Base-by-base conservation (phyloP, 1,139 yeast species). In the Sugiyamaella japonica region DNA sequence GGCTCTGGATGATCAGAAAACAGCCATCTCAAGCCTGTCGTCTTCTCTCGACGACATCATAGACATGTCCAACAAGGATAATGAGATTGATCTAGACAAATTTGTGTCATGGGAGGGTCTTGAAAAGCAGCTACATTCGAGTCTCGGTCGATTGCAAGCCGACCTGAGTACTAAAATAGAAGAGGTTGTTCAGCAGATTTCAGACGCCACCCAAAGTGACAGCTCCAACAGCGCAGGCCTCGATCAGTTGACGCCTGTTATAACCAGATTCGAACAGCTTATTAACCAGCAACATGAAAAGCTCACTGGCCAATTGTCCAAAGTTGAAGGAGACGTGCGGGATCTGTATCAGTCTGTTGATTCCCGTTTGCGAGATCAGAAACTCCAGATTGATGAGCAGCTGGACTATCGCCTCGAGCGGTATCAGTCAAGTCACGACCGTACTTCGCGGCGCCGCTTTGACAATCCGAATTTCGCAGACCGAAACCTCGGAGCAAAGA, bases 381-480 rank as follows among this genome's bases (percentile, higher is more conserved):
- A 53, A 39, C 4, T 23, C 16, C 34, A 48, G 38, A 37, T 53
- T 13, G 50, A 48, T 25, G 43, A 52, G 39, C 52, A 48, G 6
- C 16, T 51, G 36, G 34, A 39, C n/a, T 41, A 42, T 12, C 10
- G 52, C 16, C 40, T 50, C 25, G 25, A n/a, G 12, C 10, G 36
- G 4, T 41, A 41, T 20, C 37, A 31, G 15, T 34, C 15, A 5
- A 10, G 15, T 9, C 12, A 29, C n/a, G 10, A 15, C 16, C 36
- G 38, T 13, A 38, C 45, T 2, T 44, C 55, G 10, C 16, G 50
- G 28, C 16, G 50, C 34, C 32, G 53, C 20, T 23, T 64, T 28
- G 58, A 59, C 16, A 62, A 59, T 41, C 67, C 70, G 7, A 70
- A 71, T 54, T 71, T 62, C 57, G 73, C 73, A 2, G 64, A 65